Evolutionary conservation across 2,329 filamentous ascomycete genomes (phyloP), one percentile per base, ranked within the genome.

Genomic region (Onygenales sp.): DNA sequence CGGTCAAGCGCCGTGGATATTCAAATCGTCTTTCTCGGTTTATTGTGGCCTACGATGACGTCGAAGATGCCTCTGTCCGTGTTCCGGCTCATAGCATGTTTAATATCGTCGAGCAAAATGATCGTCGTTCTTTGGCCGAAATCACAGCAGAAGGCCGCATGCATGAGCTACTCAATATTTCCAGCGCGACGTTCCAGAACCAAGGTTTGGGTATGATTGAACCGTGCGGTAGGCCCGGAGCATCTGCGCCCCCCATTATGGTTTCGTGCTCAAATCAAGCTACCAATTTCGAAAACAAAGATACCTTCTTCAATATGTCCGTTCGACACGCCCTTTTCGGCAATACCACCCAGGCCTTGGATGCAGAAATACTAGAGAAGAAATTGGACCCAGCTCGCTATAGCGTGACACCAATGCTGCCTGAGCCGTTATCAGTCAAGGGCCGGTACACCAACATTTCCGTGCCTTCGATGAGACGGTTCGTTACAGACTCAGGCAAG

Each of bases 401-500:
- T 58, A 76, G 80, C 27, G 72, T 79, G 38, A 84, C 85, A 63
- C 87, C 90, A 1, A 76, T 91, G 69, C 75, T 97, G 1, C 91
- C 93, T 2, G 74, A 79, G 38, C 91, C 93, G 0, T 84, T 87
- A 56, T 89, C 87, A 45, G 81, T 87, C 65, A 92, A 89, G 75
- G 82, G 84, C 59, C 83, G 87, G 27, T 97, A 91, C 72, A 96
- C 87, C 50, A 87, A 92, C 67, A 94, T 98, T 58, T 81, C 85
- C 50, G 91, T 96, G 36, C 93, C 93, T 0, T 96, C 91, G 9
- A 98, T 98, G 93, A 86, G 84, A 49, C 89, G 91, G 61, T 98
- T 98, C 66, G 93, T 98, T 55, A 97, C 92, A 1, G 93, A 97
- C 71, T 95, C 90, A 51, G 93, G 93, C 66, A 98, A 98, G 75